Evolutionary conservation across 2,329 filamentous ascomycete species (phyloP).

Genomic region (Exophiala viscosa): DNA sequence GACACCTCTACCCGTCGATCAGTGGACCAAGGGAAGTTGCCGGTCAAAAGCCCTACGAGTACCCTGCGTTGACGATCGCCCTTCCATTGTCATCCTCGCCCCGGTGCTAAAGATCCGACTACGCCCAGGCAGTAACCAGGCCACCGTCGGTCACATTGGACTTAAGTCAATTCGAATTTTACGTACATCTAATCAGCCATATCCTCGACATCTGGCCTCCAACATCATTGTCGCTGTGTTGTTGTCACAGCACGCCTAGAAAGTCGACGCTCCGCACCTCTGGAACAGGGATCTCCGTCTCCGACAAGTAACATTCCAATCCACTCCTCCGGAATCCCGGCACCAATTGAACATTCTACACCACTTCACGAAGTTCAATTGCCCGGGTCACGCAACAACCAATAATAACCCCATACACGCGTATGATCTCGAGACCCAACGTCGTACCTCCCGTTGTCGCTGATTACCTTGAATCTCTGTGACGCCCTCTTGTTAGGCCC

Average conservation of each 20-base stretch:
- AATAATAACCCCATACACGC: constrained; percentile 11
- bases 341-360: constrained; percentile 22
- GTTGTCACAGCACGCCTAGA: constrained; percentile 1
- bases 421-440: constrained; percentile 3
- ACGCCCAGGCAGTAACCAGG: too few relatives aligned
- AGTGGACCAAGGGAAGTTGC: too few relatives aligned
- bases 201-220: not conserved
- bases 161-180: too few relatives aligned
- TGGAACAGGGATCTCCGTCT: constrained; percentile 11
- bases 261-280: constrained; percentile 14
- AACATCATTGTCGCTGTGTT: not conserved
- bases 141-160: too few relatives aligned
- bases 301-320: constrained; percentile 23
- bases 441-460: constrained; percentile 1
- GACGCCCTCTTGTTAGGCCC: constrained; percentile 5
- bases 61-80: too few relatives aligned
- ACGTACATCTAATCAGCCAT: not conserved
- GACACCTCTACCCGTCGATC: too few relatives aligned
- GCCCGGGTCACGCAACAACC: constrained; percentile 17
- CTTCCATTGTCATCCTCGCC: too few relatives aligned
- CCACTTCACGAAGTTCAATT: constrained; percentile 11
- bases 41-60: too few relatives aligned
- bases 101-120: too few relatives aligned
- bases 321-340: constrained; percentile 20
- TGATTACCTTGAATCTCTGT: constrained; percentile 10